Evolutionary conservation across 441 rosid genomes (phyloP).

Genomic region (Populus hybrid): DNA sequence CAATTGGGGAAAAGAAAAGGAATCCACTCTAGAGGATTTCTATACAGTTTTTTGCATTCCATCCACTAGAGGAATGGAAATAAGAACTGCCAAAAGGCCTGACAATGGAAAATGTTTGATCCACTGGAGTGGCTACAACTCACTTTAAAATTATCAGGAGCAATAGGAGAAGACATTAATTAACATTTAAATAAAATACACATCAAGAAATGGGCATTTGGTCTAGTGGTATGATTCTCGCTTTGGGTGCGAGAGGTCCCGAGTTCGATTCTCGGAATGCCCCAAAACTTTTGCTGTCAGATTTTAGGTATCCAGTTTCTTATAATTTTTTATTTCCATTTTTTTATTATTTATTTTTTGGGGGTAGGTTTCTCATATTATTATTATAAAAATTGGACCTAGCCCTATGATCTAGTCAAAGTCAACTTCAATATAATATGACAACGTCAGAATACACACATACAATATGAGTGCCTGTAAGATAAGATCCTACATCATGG

Average conservation of each 20-base stretch:
- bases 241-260: slow-evolving; percentile 60
- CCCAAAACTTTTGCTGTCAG: slow-evolving; percentile 2
- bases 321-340: no score
- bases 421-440: neutral
- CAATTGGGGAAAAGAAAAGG: no score
- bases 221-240: slow-evolving; percentile 70
- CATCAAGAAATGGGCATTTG: slow-evolving; percentile 37
- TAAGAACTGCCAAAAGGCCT: neutral
- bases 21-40: neutral
- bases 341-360: no score
- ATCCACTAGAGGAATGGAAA: neutral
- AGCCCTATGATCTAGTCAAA: neutral
- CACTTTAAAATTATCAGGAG: neutral
- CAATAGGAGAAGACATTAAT: neutral
- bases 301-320: neutral
- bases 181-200: neutral
- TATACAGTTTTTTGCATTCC: neutral
- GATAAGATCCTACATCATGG: neutral
- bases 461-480: neutral
- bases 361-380: neutral
- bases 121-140: neutral
- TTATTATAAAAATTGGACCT: neutral
- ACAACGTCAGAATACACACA: neutral
- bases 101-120: neutral
- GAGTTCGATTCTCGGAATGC: slow-evolving; percentile 44